Base-by-base conservation (phyloP, 257 asterid genomes). In the Parsonsia alboflavescens region DNA sequence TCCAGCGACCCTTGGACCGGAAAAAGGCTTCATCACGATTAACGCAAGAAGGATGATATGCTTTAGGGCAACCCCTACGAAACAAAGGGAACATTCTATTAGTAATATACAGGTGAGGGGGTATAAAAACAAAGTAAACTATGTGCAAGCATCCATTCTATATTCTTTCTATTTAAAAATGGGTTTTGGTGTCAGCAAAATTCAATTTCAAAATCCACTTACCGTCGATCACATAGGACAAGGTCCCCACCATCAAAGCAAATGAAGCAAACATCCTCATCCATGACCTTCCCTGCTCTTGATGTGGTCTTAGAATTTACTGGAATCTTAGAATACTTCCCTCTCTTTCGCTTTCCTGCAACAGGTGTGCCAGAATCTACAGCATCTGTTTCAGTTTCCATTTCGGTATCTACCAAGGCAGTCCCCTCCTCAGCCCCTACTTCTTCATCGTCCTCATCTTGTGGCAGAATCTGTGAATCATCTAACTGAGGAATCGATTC, bases 161-260 rank as follows among this genome's bases (percentile, higher is more conserved):
- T 33, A 22, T n/a, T 6, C 16, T 75, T 21, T 53, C 58, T 10
- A 24, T 10, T 66, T 41, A 41, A 1, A 17, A 36, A 49, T 71
- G 53, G 45, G 24, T 76, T 45, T 6, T 39, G 33, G 19, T 48
- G 22, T 6, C 45, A 71, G 7, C n/a, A 19, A 22, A 61, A 19
- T 39, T 56, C 67, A 72, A 62, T 45, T 73, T 10, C 66, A 24
- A 26, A 36, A 67, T 54, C 68, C 75, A 72, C 46, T 78, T 81
- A 94, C 99, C 98, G 85, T 13, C 95, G 91, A 79, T 92, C 98
- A 83, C 99, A 94, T 42, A 94, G 83, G 73, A 92, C 92, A 12
- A 94, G 97, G 56, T 88, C 87, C 68, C 99, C 99, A 65, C 99
- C 99, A 82, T 94, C 98, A 74, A 94, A 94, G 92, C 99, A 94